These are phyloP conservation scores for Plectosphaerella sp. DNA, from an alignment of 2,329 filamentous ascomycete genomes.

Conservation along the genomic window DNA sequence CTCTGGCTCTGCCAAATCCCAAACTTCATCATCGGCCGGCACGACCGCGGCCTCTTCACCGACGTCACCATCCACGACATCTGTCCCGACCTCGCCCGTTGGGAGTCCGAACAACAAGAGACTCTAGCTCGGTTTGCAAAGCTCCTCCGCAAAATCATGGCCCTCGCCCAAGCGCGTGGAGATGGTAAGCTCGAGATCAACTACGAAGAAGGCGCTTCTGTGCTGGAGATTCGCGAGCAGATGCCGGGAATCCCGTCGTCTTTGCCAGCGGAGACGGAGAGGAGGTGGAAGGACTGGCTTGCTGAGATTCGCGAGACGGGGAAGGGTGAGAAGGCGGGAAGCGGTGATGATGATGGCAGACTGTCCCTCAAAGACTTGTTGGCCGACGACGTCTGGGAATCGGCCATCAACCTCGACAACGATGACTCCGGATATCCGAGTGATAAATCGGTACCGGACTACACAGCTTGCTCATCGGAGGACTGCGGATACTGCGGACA, in stretches of 20 bases:
- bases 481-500: constrained; percentile 10
- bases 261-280: constrained; percentile 1
- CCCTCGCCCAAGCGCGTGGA: constrained; percentile 1
- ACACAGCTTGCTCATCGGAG: constrained; percentile 9
- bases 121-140: constrained; percentile 24
- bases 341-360: background rate
- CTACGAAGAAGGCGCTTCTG: background rate
- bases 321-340: background rate
- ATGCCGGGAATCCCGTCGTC: background rate
- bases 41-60: constrained; percentile 27
- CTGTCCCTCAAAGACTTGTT: background rate
- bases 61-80: constrained; percentile 29
- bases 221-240: constrained; percentile 3
- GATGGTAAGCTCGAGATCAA: constrained; percentile 6
- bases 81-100: constrained; percentile 20
- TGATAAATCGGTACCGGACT: background rate
- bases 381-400: no score
- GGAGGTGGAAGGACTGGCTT: constrained; percentile 4
- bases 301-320: no score
- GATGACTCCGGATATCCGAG: background rate
- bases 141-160: constrained; percentile 11
- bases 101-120: constrained; percentile 27
- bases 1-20: constrained; percentile 35
- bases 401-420: background rate
- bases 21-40: constrained; percentile 33